Conservation (phyloP, 306 rosid species). For the Acmispon strigosus region DNA sequence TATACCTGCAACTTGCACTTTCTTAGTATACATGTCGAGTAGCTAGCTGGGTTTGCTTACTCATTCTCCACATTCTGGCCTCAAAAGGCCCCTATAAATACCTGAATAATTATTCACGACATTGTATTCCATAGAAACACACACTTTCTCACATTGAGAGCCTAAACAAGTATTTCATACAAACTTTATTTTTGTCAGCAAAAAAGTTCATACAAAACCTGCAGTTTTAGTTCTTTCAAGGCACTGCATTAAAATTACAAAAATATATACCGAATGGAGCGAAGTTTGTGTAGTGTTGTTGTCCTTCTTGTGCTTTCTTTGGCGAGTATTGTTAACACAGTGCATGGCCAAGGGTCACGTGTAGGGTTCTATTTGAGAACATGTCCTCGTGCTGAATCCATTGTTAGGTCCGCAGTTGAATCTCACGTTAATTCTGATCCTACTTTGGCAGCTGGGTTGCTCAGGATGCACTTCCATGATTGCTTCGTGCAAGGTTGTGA, state of each 20-base stretch:
- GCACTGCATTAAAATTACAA: no score
- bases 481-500: slow-evolving; percentile 51
- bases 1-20: not conserved
- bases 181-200: no score
- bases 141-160: no score
- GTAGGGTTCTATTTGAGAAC: slow-evolving; percentile 28
- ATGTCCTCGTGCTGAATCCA: slow-evolving; percentile 38
- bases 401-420: slow-evolving; percentile 32
- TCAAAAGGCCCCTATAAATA: not conserved
- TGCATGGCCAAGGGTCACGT: slow-evolving; percentile 29
- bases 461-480: slow-evolving; percentile 48
- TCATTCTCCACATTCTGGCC: not conserved
- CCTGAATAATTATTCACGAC: not conserved
- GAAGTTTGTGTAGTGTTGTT: no score
- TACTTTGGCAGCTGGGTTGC: slow-evolving; percentile 31
- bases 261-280: no score
- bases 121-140: not conserved
- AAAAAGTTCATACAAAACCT: no score
- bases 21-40: no score
- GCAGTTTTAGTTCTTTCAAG: no score
- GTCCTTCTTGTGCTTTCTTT: not conserved
- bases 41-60: not conserved
- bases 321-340: not conserved
- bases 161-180: no score
- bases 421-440: slow-evolving; percentile 23